These are phyloP conservation scores for Mollisia scopiformis DNA, from an alignment of 2,329 filamentous ascomycete species.

Conservation along the genomic window DNA sequence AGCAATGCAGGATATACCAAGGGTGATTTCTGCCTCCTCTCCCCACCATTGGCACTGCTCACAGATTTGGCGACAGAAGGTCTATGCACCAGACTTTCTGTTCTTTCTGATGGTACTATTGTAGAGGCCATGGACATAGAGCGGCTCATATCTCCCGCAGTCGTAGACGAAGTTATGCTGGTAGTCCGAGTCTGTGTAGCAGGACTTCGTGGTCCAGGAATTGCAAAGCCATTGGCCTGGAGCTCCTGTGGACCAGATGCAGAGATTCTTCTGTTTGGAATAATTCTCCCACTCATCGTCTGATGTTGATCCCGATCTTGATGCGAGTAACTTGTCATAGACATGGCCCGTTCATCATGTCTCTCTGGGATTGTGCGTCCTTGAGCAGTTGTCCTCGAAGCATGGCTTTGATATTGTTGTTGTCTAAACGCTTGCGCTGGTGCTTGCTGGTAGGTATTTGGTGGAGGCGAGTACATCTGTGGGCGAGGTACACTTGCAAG, in stretches of 20 bases:
- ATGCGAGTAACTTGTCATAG: conserved; percentile 77
- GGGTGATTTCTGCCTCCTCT: conserved; percentile 59
- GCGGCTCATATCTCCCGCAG: conserved; percentile 51
- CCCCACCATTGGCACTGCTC: conserved; percentile 29
- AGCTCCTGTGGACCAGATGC: conserved; percentile 33
- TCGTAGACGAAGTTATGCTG: conserved; percentile 55
- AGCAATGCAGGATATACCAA: conserved; percentile 92
- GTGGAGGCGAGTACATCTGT: conserved; percentile 68
- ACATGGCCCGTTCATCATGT: conserved; percentile 93
- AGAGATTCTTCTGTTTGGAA: conserved; percentile 70
- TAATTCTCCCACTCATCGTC: conserved; percentile 90
- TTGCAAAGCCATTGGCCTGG: conserved; percentile 30
- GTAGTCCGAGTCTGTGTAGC: conserved; percentile 59
- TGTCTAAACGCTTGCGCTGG: conserved; percentile 79
- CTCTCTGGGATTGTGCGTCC: conserved; percentile 90
- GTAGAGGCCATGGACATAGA: conserved; percentile 95
- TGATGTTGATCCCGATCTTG: conserved; percentile 81
- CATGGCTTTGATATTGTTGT: conserved; percentile 67
- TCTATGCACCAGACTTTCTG: conserved; percentile 52
- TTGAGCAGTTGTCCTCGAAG: conserved; percentile 84
- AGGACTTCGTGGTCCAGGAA: conserved; percentile 34
- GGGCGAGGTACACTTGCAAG: conserved; percentile 78
- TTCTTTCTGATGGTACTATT: conserved; percentile 64
- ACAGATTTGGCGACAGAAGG: conserved; percentile 54
- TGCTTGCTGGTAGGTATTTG: conserved; percentile 62